These are phyloP conservation scores for Mucor velutinosus DNA, from an alignment of 371 early-diverging fungal species.

Conservation along the genomic window DNA sequence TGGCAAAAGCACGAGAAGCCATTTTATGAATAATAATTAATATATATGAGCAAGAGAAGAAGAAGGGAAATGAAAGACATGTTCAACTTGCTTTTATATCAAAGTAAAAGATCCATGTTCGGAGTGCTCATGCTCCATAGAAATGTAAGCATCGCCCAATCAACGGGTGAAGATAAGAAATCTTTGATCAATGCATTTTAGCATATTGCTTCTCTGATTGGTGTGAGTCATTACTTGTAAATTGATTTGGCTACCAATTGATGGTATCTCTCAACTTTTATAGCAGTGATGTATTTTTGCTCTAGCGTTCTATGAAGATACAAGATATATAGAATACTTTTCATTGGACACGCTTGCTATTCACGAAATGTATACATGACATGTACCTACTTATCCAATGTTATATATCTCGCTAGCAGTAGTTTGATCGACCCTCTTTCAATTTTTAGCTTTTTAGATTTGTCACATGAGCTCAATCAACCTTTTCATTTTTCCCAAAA, in stretches of 20 bases:
- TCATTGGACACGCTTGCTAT: neutral
- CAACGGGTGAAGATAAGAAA: conserved; percentile 16
- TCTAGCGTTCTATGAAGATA: neutral
- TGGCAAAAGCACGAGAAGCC: conserved; percentile 47
- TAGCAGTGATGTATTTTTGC: neutral
- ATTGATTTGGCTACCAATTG: conserved; percentile 1
- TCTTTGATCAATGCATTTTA: conserved; percentile 35
- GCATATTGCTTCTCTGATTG: conserved; percentile 34
- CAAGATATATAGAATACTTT: neutral
- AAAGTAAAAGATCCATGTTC: neutral
- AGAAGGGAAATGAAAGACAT: neutral
- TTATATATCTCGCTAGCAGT: neutral
- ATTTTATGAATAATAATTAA: conserved; percentile 15
- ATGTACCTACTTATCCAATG: neutral
- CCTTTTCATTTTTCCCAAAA: neutral
- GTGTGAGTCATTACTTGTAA: conserved; percentile 49
- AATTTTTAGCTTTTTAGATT: neutral
- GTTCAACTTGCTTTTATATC: neutral
- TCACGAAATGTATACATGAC: neutral
- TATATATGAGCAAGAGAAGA: conserved; percentile 13
- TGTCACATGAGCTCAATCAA: conserved; percentile 1
- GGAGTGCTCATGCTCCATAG: neutral
- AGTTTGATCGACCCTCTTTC: neutral
- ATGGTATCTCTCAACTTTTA: neutral
- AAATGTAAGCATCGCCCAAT: conserved; percentile 16